Evolutionary conservation across 768 basidiomycete species (phyloP), one percentile per base, ranked within the genome.

Genomic region (Termitomyces sp.): DNA sequence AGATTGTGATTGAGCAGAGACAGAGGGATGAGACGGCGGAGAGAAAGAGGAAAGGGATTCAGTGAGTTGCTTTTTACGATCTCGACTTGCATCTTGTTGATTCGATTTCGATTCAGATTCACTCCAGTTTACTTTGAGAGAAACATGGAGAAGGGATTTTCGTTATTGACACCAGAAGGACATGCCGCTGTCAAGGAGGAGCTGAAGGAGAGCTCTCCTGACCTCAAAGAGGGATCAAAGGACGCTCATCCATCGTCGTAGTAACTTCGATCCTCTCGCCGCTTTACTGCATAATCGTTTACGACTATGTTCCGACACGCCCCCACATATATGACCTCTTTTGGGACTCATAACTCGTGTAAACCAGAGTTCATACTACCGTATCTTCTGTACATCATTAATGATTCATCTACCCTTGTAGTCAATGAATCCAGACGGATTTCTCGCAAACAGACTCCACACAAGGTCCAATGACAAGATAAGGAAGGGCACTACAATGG

Each of bases 21-120:
- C 97, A 98, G 78, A 77, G 97, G 51, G 95, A 98, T 59, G 82
- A 86, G 33, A 91, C 94, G 6, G 89, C 88, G 12, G 91, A 93
- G 70, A 79, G 93, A 73, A 95, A 93, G 79, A 82, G 80, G 70
- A 89, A 84, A 57, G 91, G 89, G 18, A 71, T 83, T 32, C 80
- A 83, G 92, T 96, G 67, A 77, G 92, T 89, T 9, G 55, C 20
- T 12, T 3, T 51, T 36, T n/a, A 52, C 20, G 43, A 55, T 40
- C 6, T 1, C 36, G 24, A 44, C 7, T 22, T 20, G 37, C 22
- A 13, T 13, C 16, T 18, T 32, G 24, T 20, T 18, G 5, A 9
- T 34, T 42, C 0, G 49, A 24, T 47, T 22, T 24, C 36, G 20
- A 27, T 52, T 1, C 37, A 89, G 92, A 62, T 93, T 92, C 69